A percentile compares a stretch with the other conserved stretches of the same genome.
phyloP scores from a whole-genome alignment of 2,329 filamentous ascomycete species.

The Calonectria hawksworthii region DNA sequence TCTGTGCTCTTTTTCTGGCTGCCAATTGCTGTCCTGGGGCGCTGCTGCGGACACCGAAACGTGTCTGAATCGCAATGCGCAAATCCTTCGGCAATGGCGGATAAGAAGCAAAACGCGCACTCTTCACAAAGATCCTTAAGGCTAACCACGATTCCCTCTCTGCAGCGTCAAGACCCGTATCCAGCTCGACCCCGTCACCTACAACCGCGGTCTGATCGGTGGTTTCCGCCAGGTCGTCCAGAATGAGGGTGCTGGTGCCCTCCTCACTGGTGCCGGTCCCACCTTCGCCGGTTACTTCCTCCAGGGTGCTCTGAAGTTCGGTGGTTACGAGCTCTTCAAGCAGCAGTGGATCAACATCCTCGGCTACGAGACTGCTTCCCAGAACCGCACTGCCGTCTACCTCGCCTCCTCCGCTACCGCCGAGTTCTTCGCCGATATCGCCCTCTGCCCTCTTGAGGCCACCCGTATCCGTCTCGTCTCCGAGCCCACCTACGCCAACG shows the following conservation, averaged over 20 bases:
- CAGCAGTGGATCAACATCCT: slow-evolving; percentile 86
- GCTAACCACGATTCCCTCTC: slow-evolving; percentile 39
- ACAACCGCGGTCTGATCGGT: slow-evolving; percentile 89
- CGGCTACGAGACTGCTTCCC: slow-evolving; percentile 81
- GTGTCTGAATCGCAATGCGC: not conserved
- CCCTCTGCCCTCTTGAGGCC: slow-evolving; percentile 91
- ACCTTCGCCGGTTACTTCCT: slow-evolving; percentile 94
- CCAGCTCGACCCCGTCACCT: slow-evolving; percentile 90
- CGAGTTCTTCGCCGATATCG: slow-evolving; percentile 82
- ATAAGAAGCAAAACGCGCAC: not conserved
- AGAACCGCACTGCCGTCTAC: slow-evolving; percentile 88
- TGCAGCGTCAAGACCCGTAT: slow-evolving; percentile 93
- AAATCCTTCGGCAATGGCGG: not conserved
- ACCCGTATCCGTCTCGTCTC: slow-evolving; percentile 95
- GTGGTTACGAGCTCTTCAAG: slow-evolving; percentile 98
- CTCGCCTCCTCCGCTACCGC: slow-evolving; percentile 76
- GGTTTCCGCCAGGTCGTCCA: slow-evolving; percentile 88
- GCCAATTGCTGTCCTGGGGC: slow-evolving; percentile 38
- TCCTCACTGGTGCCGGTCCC: slow-evolving; percentile 87
- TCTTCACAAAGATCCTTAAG: not conserved
- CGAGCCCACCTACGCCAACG: slow-evolving; percentile 86
- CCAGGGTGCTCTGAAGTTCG: slow-evolving; percentile 93
- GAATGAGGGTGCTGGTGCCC: slow-evolving; percentile 87
- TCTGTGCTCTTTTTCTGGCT: not conserved
- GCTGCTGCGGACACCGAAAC: not conserved